Base-by-base conservation (phyloP, 306 rosid genomes). In the Ceratonia siliqua region DNA sequence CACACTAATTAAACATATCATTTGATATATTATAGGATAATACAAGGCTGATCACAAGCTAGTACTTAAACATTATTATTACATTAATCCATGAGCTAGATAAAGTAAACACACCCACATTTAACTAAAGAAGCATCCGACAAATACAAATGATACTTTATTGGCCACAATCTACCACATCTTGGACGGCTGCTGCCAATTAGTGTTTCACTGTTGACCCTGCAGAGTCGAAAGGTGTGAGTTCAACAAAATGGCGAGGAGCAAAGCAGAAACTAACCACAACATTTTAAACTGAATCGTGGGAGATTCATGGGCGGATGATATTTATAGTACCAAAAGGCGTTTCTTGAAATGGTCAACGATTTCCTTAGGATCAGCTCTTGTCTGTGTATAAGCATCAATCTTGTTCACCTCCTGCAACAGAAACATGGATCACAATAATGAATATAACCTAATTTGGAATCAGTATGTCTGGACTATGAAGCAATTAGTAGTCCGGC, bases 391-490 rank as follows among this genome's bases (percentile, higher is more conserved):
- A 55, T 93, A 93, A 45, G 93, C 93, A 39, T 83, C 86, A n/a
- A 82, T 78, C 74, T 93, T 89, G 88, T 89, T 89, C 55, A 91
- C 0, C 79, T 83, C 95, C 97, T 89, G 84, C 77, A 78, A 21
- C 59, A 57, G 33, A 45, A 36, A 59, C 56, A 75, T 6, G n/a
- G 9, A 17, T 45, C 38, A 48, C 62, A 46, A n/a, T 38, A 15
- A 54, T 52, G 28, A 74, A 30, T 41, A 73, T 46, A 36, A 13
- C 71, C 70, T n/a, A n/a, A n/a, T 45, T 20, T 33, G 52, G 27
- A 46, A 54, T 52, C n/a, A 58, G 3, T 8, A 50, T 24, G 15
- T 12, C 62, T 5, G 32, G 4, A 28, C 32, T 28, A 2, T 28
- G 3, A 58, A 59, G 49, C 20, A 41, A 7, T 39, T 22, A 25